Evolutionary conservation across 495 filamentous ascomycete species (phyloP), one percentile per base, ranked within the genome.

Genomic region (Extremus antarcticus): DNA sequence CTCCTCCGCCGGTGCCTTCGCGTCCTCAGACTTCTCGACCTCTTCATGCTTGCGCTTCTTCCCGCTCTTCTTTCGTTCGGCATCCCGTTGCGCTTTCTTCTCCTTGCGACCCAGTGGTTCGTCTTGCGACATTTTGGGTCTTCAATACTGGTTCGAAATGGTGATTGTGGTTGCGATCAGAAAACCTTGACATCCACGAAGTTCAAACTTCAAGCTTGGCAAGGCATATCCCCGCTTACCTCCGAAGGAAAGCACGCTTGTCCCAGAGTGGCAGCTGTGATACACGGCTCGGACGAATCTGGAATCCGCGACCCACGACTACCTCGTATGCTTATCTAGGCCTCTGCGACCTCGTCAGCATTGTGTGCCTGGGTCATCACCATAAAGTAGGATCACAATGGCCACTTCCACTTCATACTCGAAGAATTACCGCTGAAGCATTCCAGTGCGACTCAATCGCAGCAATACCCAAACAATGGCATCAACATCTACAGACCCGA

Each of bases 21-120:
- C 38, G 9, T 40, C 29, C 11, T 19, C n/a, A 4, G 38, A 22
- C 22, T 54, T 47, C 13, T 25, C 55, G 3, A 38, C 24, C 41
- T 54, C 43, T n/a, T 25, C 52, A 38, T 51, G 57, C 47, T 60
- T 60, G 23, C 58, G 17, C 53, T 60, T 60, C 43, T 48, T 56
- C 45, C 53, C 43, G 20, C 47, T 47, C 38, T 35, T 39, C 13
- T 43, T 35, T 32, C 58, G 32, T 29, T 56, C 58, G 7, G 58
- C 47, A 53, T 60, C 58, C 25, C 58, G 51, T 11, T 43, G 47
- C 48, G 53, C 58, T 20, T 56, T 56, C 48, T 53, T 56, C 20
- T 60, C 53, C 49, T 60, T 60, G 1, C 58, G 21, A 19, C 35
- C 53, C 25, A 22, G 4, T 19, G 53, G 2, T 32, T 15, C 40